Base-by-base conservation (phyloP, 768 basidiomycete species). In the Termitomyces sp. region DNA sequence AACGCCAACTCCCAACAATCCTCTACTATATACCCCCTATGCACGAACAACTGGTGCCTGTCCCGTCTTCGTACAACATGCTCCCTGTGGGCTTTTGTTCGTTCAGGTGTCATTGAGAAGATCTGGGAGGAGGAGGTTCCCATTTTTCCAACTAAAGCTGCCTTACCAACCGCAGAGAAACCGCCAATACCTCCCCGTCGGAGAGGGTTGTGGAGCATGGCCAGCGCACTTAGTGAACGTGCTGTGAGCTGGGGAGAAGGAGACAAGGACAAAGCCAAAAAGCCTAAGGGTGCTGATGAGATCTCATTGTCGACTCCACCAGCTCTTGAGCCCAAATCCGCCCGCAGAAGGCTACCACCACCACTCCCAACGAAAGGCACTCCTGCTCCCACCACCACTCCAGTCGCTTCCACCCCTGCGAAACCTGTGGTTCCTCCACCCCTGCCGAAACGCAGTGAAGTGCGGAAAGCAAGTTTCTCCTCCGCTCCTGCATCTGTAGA, bases 51-150 rank as follows among this genome's bases (percentile, higher is more conserved):
- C n/a, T 96, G 93, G 87, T 96, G 94, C 68, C 76, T 96, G 16
- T 74, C 81, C 5, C 83, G 94, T 8, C 76, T 97, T 20, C 84
- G 94, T 13, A 79, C 87, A 38, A 92, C 94, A n/a, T 95, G 93
- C 70, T 88, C 87, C 4, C 74, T 96, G 14, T 97, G 94, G 93
- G 84, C 88, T 18, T 96, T 91, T 65, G 85, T 96, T 52, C 83
- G 92, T 24, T 85, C 83, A 0, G 84, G 88, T 10, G 76, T 97
- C 54, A 77, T 96, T 20, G 92, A 94, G 58, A 88, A 86, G 63
- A 75, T 96, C 5, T 97, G 94, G 94, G 88, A 92, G 56, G 94
- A 95, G 61, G 90, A 87, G 56, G 64, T 81, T 6, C 74, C 79
- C n/a, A 58, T 70, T 1, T 67, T 74, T 2, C 62, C 75, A 1